These are phyloP conservation scores for Xylariaceae sp. DNA, from an alignment of 2,329 filamentous ascomycete genomes.

Conservation along the genomic window DNA sequence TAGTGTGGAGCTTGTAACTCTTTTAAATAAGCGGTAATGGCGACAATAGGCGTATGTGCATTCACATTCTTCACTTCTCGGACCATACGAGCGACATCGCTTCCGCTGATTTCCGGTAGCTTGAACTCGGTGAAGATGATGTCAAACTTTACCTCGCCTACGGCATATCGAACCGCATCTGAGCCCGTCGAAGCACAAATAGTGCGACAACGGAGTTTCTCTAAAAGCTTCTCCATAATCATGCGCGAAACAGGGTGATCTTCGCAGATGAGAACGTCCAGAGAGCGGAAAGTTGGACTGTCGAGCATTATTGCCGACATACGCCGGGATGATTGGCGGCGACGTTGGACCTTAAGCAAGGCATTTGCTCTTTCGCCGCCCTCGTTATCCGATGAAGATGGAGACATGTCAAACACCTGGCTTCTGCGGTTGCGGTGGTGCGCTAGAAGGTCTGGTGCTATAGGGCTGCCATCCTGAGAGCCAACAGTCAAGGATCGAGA, in stretches of 20 bases:
- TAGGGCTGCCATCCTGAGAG: slow-evolving; percentile 83
- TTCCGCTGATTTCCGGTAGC: slow-evolving; percentile 88
- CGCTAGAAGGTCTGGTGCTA: slow-evolving; percentile 62
- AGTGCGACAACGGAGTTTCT: slow-evolving; percentile 91
- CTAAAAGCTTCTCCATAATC: slow-evolving; percentile 97
- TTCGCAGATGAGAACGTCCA: slow-evolving; percentile 95
- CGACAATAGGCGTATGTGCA: slow-evolving; percentile 89
- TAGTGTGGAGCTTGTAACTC: slow-evolving; percentile 92
- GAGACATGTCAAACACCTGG: slow-evolving; percentile 93
- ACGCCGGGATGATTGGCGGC: slow-evolving; percentile 90
- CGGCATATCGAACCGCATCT: slow-evolving; percentile 87
- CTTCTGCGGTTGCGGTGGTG: slow-evolving; percentile 87
- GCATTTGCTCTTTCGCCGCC: slow-evolving; percentile 80
- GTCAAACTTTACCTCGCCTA: slow-evolving; percentile 97
- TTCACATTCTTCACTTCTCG: slow-evolving; percentile 95
- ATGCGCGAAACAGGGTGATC: slow-evolving; percentile 94
- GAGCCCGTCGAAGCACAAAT: slow-evolving; percentile 87
- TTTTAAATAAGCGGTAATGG: slow-evolving; percentile 96
- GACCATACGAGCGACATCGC: slow-evolving; percentile 96
- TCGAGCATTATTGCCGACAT: slow-evolving; percentile 86
- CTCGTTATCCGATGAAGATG: slow-evolving; percentile 96
- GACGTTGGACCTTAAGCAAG: slow-evolving; percentile 83
- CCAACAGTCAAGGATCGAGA: slow-evolving; percentile 88
- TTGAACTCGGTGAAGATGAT: slow-evolving; percentile 98
- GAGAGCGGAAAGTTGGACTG: slow-evolving; percentile 80